Evolutionary conservation across 352 stramenopile species (phyloP), one percentile per base, ranked within the genome.

Genomic region (Globisporangium megalacanthum): DNA sequence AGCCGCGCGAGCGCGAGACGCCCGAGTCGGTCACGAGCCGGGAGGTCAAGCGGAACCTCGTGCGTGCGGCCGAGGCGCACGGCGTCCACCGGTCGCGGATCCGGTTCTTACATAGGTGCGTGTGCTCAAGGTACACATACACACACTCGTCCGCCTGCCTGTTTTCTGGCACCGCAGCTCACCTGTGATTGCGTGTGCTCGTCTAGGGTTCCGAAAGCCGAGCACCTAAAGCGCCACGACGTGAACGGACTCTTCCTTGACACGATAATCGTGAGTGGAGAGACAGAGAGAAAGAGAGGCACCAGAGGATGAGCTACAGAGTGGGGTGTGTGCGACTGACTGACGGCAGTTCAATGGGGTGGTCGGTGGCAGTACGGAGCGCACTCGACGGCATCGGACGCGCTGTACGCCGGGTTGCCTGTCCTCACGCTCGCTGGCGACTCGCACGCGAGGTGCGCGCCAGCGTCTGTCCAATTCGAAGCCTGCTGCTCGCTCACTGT

Each of bases 361-460:
- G 2, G 7, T 13, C n/a, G 11, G 8, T 54, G 35, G 37, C 46
- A 88, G 78, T 98, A 98, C 66, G 92, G 92, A 15, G 92, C 92
- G 19, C 94, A 98, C 74, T 97, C 91, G 7, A 95, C 94, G 5
- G 92, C 89, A 22, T 87, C 86, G 7, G 93, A 98, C 64, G 83
- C 87, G 19, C 68, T 98, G 29, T 88, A 76, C 48, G 76, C 77
- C 15, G 86, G 84, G 14, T 64, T 98, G 14, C 93, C 93, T 6
- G 79, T 97, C 44, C 68, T 98, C 17, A 96, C 91, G 10, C 56
- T 97, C 14, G 78, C 73, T 22, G 78, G 78, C 14, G 72, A 85
- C 45, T 67, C 75, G 19, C 84, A 86, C 48, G 73, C 78, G 47
- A 86, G 73, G 75, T 81, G 60, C 50, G 36, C n/a, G n/a, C 7